Conservation (phyloP, 192 early-diverging fungal genomes). For the Spizellomyces sp. region DNA sequence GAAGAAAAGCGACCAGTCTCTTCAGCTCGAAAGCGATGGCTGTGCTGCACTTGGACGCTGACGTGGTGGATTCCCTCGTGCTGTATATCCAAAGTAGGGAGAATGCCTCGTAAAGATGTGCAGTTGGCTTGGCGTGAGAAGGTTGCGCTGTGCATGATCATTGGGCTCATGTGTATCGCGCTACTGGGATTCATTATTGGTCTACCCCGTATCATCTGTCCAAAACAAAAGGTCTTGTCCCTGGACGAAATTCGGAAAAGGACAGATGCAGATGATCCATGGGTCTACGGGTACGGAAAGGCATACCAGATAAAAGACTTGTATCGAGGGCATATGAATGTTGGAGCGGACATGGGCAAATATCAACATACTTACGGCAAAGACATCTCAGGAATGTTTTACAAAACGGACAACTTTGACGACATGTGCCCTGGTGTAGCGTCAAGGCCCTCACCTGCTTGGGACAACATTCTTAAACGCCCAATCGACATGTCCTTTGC, state of each 20-base stretch:
- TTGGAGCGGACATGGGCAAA: conserved; percentile 17
- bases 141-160: conserved; percentile 80
- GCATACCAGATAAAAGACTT: conserved; percentile 39
- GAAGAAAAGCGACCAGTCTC: conserved; percentile 5
- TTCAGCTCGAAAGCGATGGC: conserved; percentile 45
- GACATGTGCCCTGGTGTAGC: conserved; percentile 39
- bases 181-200: conserved; percentile 85
- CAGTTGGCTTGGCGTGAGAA: conserved; percentile 95
- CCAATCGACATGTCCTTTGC: conserved; percentile 6
- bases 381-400: conserved; percentile 44
- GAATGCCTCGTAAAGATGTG: conserved; percentile 79
- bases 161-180: conserved; percentile 65
- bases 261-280: conserved; percentile 30
- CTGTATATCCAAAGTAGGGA: conserved; percentile 54
- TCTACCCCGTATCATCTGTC: conserved; percentile 75
- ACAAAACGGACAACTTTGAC: conserved; percentile 27
- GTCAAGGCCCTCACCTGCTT: conserved; percentile 25
- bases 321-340: conserved; percentile 17
- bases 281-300: conserved; percentile 41
- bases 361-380: conserved; percentile 29
- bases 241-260: conserved; percentile 36
- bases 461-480: conserved; percentile 42
- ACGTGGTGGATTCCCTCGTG: conserved; percentile 78
- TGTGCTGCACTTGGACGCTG: conserved; percentile 70
- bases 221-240: conserved; percentile 63